Percentiles rank a stretch among this genome's conserved stretches.
These are phyloP conservation scores for Aspergillus fumigatiaffinis DNA, from an alignment of 2,329 filamentous ascomycete genomes.

Conservation along the genomic window DNA sequence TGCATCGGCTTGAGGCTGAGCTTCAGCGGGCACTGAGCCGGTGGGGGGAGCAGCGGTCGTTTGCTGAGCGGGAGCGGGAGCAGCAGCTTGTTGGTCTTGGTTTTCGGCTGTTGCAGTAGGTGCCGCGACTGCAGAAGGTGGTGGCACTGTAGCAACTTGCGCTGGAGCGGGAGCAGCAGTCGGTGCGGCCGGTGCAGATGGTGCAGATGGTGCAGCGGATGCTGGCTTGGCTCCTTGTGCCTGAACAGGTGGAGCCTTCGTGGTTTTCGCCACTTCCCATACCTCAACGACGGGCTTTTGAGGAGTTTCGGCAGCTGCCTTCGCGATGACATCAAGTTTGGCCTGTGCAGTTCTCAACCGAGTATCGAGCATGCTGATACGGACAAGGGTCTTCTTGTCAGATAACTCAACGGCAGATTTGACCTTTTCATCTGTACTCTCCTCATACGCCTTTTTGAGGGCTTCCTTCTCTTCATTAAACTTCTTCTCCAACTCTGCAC, in stretches of 20 bases:
- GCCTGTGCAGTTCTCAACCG: conserved; percentile 60
- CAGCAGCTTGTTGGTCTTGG: conserved; percentile 7
- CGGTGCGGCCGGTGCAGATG: conserved; percentile 19
- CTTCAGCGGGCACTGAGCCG: conserved; percentile 8
- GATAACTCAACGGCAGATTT: conserved; percentile 64
- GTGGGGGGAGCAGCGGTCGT: conserved; percentile 5
- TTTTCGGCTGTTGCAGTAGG: background rate
- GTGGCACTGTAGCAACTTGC: conserved; percentile 7
- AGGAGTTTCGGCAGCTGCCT: conserved; percentile 79
- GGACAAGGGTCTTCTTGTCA: conserved; percentile 68
- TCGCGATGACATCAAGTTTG: conserved; percentile 74
- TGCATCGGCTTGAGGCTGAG: conserved; percentile 10
- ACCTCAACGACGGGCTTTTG: conserved; percentile 79
- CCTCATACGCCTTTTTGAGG: conserved; percentile 48
- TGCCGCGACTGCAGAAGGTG: conserved; percentile 3
- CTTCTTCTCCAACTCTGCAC: conserved; percentile 34
- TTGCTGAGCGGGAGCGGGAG: conserved; percentile 11
- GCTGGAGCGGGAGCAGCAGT: conserved; percentile 13
- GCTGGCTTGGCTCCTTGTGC: conserved; percentile 27
- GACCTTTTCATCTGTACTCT: conserved; percentile 55
- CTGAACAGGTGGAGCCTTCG: conserved; percentile 49
- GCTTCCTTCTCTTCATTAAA: conserved; percentile 39
- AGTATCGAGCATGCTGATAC: conserved; percentile 75
- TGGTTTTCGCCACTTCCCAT: conserved; percentile 72
- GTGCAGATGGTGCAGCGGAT: conserved; percentile 16